Base-by-base conservation (phyloP, 176 grass and related monocot species). In the Avena insularis region DNA sequence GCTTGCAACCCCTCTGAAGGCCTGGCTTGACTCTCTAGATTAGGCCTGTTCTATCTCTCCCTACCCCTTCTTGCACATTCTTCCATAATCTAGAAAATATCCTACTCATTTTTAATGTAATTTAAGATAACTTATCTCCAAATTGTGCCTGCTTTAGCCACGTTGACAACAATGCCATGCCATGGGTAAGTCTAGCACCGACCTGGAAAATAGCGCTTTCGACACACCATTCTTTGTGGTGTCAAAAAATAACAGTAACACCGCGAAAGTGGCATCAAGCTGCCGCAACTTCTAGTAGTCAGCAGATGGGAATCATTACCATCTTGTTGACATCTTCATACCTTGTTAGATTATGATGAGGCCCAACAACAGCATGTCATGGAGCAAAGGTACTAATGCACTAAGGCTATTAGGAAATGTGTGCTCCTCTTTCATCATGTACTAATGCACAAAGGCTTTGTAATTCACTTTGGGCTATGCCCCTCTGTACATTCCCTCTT, bases 341-440 rank as follows among this genome's bases (percentile, higher is more conserved):
- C 75, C 6, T 8, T 79, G 78, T 79, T 45, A 35, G 35, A 8
- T 86, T 58, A 59, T 35, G 29, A 86, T 47, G 59, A 85, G 61
- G 73, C 48, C n/a, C 64, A 78, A 55, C 62, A 79, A 54, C 25
- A 85, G 27, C 51, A 47, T 21, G 15, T 20, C 17, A 78, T 79
- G 75, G 3, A 71, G 78, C 36, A 38, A 86, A 29, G 8, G 14
- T 65, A 81, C 56, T 64, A 60, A 63, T 21, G 57, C 47, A 68
- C 55, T 54, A 87, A 64, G 27, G 72, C 21, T 85, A 60, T 43
- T 71, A 78, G 54, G 55, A 59, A 55, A 55, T 58, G 49, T 79
- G 5, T 8, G 5, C 1, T 23, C 23, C 23, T 23, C 23, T 23
- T 23, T 23, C 23, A 23, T 23, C 23, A 23, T 23, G 23, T 23